Percentiles rank a stretch among this genome's conserved stretches.
Evolutionary conservation across 345 rosid genomes (phyloP).

Genomic region (Rhodamnia argentea): DNA sequence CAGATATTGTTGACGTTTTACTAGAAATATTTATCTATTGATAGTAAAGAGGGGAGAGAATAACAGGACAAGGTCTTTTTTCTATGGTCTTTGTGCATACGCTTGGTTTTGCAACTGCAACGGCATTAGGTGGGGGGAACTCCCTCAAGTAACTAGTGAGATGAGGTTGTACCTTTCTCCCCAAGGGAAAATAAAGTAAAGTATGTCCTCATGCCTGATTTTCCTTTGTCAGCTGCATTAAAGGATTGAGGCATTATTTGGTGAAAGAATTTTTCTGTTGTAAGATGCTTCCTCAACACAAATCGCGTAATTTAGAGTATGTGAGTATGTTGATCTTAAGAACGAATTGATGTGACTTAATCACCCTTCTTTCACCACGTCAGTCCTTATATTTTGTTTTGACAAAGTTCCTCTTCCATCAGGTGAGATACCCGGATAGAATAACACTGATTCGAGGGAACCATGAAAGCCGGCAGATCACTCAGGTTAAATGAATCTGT

Average conservation of each 20-base stretch:
- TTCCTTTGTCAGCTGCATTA: background rate
- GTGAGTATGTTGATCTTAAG: background rate
- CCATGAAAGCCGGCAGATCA: slow-evolving; percentile 97
- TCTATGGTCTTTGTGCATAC: background rate
- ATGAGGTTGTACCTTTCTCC: background rate
- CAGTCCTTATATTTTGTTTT: background rate
- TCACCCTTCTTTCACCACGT: background rate
- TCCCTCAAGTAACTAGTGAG: background rate
- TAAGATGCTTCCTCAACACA: background rate
- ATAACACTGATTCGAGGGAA: slow-evolving; percentile 94
- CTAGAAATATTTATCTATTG: background rate
- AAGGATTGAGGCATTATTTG: background rate
- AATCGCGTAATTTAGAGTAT: background rate
- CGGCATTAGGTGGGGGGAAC: background rate
- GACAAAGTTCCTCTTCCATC: slow-evolving; percentile 12
- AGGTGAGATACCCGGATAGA: slow-evolving; percentile 97
- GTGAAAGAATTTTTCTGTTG: background rate
- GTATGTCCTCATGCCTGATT: background rate
- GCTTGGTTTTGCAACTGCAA: background rate
- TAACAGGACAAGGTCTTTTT: background rate
- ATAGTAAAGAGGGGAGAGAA: background rate
- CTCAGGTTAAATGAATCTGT: slow-evolving; percentile 49
- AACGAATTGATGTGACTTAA: background rate
- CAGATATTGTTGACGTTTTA: background rate
- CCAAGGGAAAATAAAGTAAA: background rate